phyloP scores from a whole-genome alignment of 768 basidiomycete genomes.

The Boletus huronensis region DNA sequence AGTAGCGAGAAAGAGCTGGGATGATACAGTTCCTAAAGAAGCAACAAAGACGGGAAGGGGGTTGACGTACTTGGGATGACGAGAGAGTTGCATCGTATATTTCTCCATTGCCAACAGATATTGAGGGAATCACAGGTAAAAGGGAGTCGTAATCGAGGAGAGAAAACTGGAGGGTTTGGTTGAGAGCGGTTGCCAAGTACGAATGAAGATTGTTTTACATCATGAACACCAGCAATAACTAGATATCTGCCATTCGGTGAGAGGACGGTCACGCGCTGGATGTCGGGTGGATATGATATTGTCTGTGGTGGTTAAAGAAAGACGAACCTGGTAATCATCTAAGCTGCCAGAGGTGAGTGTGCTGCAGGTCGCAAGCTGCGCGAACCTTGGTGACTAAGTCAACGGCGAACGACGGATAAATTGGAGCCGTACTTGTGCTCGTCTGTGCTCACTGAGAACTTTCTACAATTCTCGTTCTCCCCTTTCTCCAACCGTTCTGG shows the following conservation, averaged over 20 bases:
- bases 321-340: constrained; percentile 86
- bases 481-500: constrained; percentile 57
- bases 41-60: not conserved
- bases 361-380: constrained; percentile 41
- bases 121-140: constrained; percentile 41
- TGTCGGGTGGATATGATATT: constrained; percentile 6
- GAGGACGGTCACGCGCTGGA: constrained; percentile 79
- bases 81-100: constrained; percentile 87
- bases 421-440: constrained; percentile 51
- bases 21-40: not conserved
- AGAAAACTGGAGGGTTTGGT: constrained; percentile 43
- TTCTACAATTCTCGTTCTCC: constrained; percentile 82
- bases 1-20: constrained; percentile 63
- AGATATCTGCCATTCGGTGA: constrained; percentile 66
- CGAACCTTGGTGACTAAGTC: constrained; percentile 16
- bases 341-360: constrained; percentile 59
- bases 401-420: constrained; percentile 3
- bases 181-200: constrained; percentile 12
- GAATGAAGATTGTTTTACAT: constrained; percentile 44
- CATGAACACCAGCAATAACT: constrained; percentile 68
- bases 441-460: constrained; percentile 47
- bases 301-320: not conserved
- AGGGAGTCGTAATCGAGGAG: constrained; percentile 66
- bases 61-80: constrained; percentile 48
- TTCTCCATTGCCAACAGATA: constrained; percentile 63